Evolutionary conservation across 2,329 filamentous ascomycete species (phyloP), one percentile per base, ranked within the genome.

Genomic region (Phoma sp.): DNA sequence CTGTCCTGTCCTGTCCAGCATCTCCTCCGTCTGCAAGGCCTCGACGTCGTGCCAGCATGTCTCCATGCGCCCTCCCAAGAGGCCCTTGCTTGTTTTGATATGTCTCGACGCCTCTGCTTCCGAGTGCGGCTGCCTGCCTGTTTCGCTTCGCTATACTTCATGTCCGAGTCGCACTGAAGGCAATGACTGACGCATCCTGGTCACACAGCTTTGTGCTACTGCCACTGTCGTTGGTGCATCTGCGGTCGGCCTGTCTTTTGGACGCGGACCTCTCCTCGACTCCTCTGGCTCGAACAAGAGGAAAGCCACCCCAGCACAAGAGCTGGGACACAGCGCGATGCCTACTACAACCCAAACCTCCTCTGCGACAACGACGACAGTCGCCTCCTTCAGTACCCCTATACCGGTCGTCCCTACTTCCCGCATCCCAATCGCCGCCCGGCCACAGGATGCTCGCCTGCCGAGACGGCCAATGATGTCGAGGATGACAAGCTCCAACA

Each of bases 141-240:
- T 65, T 64, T 63, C 57, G 59, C 63, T 53, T 58, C 53, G 55
- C 57, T 49, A 61, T 61, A 55, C 56, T 58, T 62, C 61, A 38
- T 47, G 45, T 60, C 55, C 29, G 43, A 53, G 67, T 70, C 55
- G 57, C 59, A 69, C 65, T 57, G 59, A 55, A 52, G 57, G 62
- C 64, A 58, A 66, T 72, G 62, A 71, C 73, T 75, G 70, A 75
- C 71, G 62, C 65, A 67, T 62, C 61, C 41, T 64, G 60, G 66
- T 70, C 59, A 67, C 62, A 71, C 71, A 86, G 84, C 80, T 87
- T 66, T 86, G 83, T 83, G 85, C 85, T 67, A 77, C 84, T 71
- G 83, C 83, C 78, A 85, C 83, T 66, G 70, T 74, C 68, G 78
- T 86, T 75, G 83, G 83, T 71, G 79, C 85, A 61, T 85, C 84